phyloP scores from a whole-genome alignment of 2,329 filamentous ascomycete species.

The Coniochaeta prunicola region DNA sequence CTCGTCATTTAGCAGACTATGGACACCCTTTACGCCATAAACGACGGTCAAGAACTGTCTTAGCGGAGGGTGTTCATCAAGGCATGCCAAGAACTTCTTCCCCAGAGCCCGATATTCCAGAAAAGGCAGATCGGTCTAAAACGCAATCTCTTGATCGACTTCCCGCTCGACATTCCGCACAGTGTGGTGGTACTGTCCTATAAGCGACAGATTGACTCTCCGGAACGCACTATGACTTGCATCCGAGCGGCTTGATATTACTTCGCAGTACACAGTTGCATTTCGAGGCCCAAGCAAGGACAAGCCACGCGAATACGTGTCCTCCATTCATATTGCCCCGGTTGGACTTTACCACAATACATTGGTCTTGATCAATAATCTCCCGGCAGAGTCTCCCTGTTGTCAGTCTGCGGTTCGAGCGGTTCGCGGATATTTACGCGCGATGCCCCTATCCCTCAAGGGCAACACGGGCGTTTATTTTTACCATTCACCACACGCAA shows the following conservation, averaged over 20 bases:
- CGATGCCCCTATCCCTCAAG: neutral
- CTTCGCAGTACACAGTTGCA: neutral
- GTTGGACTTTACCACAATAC: too few relatives aligned
- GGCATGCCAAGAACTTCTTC: neutral
- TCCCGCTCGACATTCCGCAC: neutral
- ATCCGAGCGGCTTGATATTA: neutral
- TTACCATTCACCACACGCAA: neutral
- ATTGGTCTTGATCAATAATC: too few relatives aligned
- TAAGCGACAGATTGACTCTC: neutral
- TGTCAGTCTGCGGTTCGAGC: neutral
- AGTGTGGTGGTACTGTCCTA: neutral
- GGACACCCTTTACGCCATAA: neutral
- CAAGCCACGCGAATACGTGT: neutral
- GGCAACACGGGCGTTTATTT: conserved; percentile 3
- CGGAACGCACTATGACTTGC: neutral
- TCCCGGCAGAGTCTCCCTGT: too few relatives aligned
- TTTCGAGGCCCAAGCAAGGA: neutral
- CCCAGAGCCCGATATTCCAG: neutral
- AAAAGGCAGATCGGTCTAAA: neutral
- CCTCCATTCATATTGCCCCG: neutral
- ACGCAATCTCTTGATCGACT: neutral
- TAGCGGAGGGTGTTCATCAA: neutral
- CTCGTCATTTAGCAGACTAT: too few relatives aligned
- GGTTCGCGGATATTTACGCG: neutral
- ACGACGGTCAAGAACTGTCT: neutral